Percentiles rank a stretch among this genome's conserved stretches.
phyloP scores from a whole-genome alignment of 2,329 filamentous ascomycete genomes.

The Ophiostoma piceae region DNA sequence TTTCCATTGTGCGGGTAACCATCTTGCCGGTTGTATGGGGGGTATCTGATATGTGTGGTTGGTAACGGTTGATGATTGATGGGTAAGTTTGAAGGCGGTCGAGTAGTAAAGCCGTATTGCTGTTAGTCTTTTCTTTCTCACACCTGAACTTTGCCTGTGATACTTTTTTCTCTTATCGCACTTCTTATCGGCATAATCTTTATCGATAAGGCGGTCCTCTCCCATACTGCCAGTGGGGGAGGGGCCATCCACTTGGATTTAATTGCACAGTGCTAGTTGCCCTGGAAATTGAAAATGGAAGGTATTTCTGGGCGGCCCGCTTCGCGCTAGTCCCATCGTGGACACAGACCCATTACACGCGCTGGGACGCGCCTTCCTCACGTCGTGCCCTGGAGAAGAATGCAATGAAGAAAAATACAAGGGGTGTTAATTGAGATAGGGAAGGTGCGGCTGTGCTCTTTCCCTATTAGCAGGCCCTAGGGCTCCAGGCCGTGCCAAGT shows the following conservation, averaged over 20 bases:
- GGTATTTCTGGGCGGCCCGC: slow-evolving; percentile 5
- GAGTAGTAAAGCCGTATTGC: not conserved
- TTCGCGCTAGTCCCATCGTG: slow-evolving; percentile 21
- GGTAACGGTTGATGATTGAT: not conserved
- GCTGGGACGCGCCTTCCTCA: slow-evolving; percentile 24
- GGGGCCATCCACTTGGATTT: not conserved
- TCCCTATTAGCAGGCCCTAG: not conserved
- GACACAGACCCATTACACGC: slow-evolving; percentile 18
- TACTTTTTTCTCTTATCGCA: slow-evolving; percentile 19
- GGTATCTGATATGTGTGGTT: slow-evolving; percentile 8
- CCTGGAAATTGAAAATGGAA: slow-evolving; percentile 25
- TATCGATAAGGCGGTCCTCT: not conserved
- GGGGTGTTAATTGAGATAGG: not conserved
- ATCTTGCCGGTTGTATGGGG: slow-evolving; percentile 42
- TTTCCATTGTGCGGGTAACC: slow-evolving; percentile 63
- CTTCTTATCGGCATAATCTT: slow-evolving; percentile 10
- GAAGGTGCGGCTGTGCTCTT: not conserved
- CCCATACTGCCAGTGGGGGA: slow-evolving; percentile 20
- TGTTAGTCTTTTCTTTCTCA: not conserved
- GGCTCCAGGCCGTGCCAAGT: slow-evolving; percentile 1
- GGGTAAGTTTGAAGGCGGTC: not conserved
- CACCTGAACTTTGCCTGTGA: not conserved
- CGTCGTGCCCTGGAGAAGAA: slow-evolving; percentile 13
- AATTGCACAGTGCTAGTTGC: slow-evolving; percentile 23
- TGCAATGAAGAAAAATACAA: slow-evolving; percentile 2